These are phyloP conservation scores for Pseudogymnoascus pannorum DNA, from an alignment of 2,329 filamentous ascomycete genomes.

Conservation along the genomic window DNA sequence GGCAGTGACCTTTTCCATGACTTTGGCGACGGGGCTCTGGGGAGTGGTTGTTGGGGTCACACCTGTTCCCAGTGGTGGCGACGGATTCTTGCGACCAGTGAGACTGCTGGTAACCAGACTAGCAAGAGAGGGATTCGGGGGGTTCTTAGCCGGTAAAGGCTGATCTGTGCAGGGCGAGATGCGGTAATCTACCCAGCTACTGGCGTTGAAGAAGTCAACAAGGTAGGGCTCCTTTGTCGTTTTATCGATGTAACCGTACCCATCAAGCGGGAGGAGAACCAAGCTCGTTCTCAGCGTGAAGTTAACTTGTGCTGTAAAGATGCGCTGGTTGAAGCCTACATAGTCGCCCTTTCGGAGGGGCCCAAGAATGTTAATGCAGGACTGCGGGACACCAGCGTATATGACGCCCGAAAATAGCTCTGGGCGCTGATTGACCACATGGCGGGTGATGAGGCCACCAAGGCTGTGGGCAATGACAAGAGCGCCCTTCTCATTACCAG, in stretches of 20 bases:
- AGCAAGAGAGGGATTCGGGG: conserved; percentile 24
- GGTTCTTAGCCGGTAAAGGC: conserved; percentile 51
- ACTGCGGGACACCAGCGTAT: conserved; percentile 77
- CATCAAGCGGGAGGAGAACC: conserved; percentile 72
- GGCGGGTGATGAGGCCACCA: conserved; percentile 79
- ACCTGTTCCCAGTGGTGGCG: not conserved
- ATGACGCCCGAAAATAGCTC: conserved; percentile 81
- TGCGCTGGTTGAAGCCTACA: conserved; percentile 79
- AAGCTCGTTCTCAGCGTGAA: conserved; percentile 86
- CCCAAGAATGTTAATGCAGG: conserved; percentile 86
- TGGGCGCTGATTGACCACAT: conserved; percentile 77
- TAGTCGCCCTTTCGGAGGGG: conserved; percentile 88
- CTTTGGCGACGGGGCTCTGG: not conserved
- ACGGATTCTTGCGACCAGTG: conserved; percentile 24
- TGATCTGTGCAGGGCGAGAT: conserved; percentile 69
- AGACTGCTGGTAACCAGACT: conserved; percentile 31
- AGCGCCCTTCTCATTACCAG: conserved; percentile 56
- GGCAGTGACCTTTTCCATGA: not conserved
- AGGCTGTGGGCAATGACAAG: conserved; percentile 80
- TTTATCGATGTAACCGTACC: conserved; percentile 58
- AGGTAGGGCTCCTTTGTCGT: conserved; percentile 71
- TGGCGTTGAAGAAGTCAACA: conserved; percentile 74
- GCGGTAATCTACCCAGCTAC: conserved; percentile 72
- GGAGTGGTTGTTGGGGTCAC: not conserved
- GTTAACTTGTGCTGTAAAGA: conserved; percentile 87